These are phyloP conservation scores for Adiantum capillusveneris DNA, from an alignment of 75 land plant species.

Conservation along the genomic window DNA sequence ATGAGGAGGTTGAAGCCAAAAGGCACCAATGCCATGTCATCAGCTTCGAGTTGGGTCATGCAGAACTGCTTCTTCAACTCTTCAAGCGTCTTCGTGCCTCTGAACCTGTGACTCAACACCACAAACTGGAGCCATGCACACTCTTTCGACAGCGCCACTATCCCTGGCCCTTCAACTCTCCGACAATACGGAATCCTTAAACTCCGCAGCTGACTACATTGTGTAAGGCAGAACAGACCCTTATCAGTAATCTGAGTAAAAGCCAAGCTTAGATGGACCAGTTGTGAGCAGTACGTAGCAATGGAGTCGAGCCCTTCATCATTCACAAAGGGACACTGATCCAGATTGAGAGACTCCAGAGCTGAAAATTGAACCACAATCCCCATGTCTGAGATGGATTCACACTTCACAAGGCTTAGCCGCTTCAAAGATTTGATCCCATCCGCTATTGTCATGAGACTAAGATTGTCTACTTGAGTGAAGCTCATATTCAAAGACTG, in stretches of 20 bases:
- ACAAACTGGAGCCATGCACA: constrained; percentile 26
- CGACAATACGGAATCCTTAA: constrained; percentile 33
- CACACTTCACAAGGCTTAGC: constrained; percentile 28
- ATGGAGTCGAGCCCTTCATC: constrained; percentile 34
- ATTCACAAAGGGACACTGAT: constrained; percentile 32
- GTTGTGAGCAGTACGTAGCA: constrained; percentile 10
- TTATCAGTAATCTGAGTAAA: constrained; percentile 30
- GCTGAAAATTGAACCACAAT: constrained; percentile 14
- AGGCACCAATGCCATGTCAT: constrained; percentile 31
- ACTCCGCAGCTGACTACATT: constrained; percentile 19
- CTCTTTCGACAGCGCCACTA: constrained; percentile 18
- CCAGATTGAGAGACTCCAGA: constrained; percentile 25
- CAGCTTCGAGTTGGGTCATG: constrained; percentile 24
- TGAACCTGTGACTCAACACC: constrained; percentile 31
- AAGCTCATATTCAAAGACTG: constrained; percentile 30
- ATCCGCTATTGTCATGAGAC: constrained; percentile 21
- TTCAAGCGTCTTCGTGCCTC: constrained; percentile 17
- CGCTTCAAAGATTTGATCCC: constrained; percentile 20
- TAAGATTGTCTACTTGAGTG: constrained; percentile 32
- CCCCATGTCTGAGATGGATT: constrained; percentile 15
- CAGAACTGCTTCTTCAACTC: constrained; percentile 22
- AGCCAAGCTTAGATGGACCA: constrained; percentile 29
- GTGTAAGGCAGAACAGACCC: constrained; percentile 18
- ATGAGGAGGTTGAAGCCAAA: constrained; percentile 20
- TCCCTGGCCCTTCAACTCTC: constrained; percentile 25